These are phyloP conservation scores for Liquidambar formosana DNA, from an alignment of 164 flowering plant genomes.

Conservation along the genomic window DNA sequence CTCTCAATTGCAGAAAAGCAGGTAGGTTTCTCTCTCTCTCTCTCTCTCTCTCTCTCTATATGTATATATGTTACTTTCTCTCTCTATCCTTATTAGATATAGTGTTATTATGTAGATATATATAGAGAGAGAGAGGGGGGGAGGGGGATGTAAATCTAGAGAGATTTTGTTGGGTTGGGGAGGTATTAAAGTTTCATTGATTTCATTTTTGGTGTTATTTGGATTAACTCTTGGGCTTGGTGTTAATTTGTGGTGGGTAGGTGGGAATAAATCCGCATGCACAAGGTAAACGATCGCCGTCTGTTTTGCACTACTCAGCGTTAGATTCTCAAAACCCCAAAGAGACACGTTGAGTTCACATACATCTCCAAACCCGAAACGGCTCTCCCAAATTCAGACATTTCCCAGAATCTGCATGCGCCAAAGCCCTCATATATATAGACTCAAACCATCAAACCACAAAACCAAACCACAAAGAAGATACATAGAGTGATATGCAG, in stretches of 20 bases:
- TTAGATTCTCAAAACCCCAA: slow-evolving; percentile 25
- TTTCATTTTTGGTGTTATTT: too few relatives aligned
- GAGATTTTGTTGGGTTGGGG: slow-evolving; percentile 6
- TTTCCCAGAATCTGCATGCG: slow-evolving; percentile 13
- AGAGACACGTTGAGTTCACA: slow-evolving; percentile 25
- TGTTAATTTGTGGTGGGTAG: slow-evolving; percentile 5
- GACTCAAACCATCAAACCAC: too few relatives aligned
- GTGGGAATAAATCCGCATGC: background rate
- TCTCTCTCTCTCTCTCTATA: background rate
- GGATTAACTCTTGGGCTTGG: too few relatives aligned
- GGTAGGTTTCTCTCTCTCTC: background rate
- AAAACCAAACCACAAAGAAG: too few relatives aligned
- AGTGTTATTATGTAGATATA: background rate
- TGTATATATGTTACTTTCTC: too few relatives aligned
- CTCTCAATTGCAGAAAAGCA: slow-evolving; percentile 6
- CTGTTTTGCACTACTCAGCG: too few relatives aligned
- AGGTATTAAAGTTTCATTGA: background rate
- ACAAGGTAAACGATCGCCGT: slow-evolving; percentile 21
- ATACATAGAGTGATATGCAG: slow-evolving; percentile 14
- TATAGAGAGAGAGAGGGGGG: background rate
- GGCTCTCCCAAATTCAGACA: slow-evolving; percentile 2
- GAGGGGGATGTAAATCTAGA: background rate
- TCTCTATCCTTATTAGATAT: background rate
- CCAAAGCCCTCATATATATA: background rate
- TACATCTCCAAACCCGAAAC: slow-evolving; percentile 9